A percentile compares a stretch with the other conserved stretches of the same genome.
Evolutionary conservation across 805 yeast species (phyloP).

Genomic region (Blastobotrys robertii): DNA sequence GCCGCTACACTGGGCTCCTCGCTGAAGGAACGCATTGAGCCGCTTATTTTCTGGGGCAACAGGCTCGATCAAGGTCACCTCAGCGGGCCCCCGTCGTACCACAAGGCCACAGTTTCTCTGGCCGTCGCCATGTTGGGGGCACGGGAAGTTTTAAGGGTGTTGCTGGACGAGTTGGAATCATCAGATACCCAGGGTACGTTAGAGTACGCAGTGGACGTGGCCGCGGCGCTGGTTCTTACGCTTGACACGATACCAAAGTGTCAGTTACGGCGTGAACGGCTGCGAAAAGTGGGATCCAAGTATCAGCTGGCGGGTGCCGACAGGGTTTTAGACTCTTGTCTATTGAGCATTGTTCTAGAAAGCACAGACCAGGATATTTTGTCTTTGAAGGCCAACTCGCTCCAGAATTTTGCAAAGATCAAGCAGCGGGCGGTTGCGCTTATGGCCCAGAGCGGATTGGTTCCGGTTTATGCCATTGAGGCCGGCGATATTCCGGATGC

Average conservation of each 20-base stretch:
- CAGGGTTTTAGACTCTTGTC: neutral
- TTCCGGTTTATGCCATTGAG: too few species aligned
- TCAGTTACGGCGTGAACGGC: neutral
- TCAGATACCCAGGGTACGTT: slow-evolving; percentile 17
- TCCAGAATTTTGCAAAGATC: neutral
- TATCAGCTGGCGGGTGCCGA: neutral
- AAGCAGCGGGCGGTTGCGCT: neutral
- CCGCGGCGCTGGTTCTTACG: slow-evolving; percentile 11
- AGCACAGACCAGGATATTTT: too few species aligned
- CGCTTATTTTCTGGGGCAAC: slow-evolving; percentile 17
- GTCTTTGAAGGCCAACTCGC: too few species aligned
- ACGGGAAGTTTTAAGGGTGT: slow-evolving; percentile 9
- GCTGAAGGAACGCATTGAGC: slow-evolving; percentile 16
- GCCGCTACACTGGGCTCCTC: slow-evolving; percentile 8
- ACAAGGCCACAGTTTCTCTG: slow-evolving; percentile 7
- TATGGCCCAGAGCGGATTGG: neutral
- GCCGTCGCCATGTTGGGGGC: slow-evolving; percentile 19
- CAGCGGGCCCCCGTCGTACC: slow-evolving; percentile 15
- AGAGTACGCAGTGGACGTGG: slow-evolving; percentile 17
- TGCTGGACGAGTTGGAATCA: slow-evolving; percentile 18
- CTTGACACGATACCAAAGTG: slow-evolving; percentile 5
- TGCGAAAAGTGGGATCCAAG: neutral
- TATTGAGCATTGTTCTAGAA: too few species aligned
- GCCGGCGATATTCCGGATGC: too few species aligned
- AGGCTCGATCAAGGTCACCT: slow-evolving; percentile 15